A percentile compares a stretch with the other conserved stretches of the same genome.
phyloP scores from a whole-genome alignment of 108 stramenopile species.

The Aurantiochytrium sp. region DNA sequence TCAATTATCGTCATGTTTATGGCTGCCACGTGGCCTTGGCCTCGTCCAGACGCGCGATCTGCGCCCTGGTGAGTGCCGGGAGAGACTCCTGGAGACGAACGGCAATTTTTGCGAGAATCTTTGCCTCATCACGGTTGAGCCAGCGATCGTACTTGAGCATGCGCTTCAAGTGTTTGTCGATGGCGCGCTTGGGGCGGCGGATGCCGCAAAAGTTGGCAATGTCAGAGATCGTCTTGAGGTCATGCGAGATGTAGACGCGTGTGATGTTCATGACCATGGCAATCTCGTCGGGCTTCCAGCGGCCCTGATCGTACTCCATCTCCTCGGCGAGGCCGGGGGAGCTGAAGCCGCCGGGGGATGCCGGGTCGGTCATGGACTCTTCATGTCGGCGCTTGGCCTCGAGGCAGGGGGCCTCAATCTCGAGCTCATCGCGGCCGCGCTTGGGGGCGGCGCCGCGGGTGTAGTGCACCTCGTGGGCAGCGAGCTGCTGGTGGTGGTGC shows the following conservation, averaged over 20 bases:
- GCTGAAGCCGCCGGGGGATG: not conserved
- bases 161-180: not conserved
- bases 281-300: constrained; percentile 17
- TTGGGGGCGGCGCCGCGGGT: too few relatives aligned
- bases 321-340: not conserved
- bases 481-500: not conserved
- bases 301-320: constrained; percentile 3
- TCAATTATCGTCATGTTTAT: not conserved
- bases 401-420: not conserved
- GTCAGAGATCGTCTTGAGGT: constrained; percentile 9
- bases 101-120: not conserved
- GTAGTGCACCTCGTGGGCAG: too few relatives aligned
- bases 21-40: not conserved
- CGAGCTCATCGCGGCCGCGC: too few relatives aligned
- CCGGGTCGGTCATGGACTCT: not conserved
- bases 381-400: not conserved
- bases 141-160: constrained; percentile 15
- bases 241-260: not conserved
- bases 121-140: not conserved
- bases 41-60: not conserved
- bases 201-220: not conserved
- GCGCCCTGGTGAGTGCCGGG: not conserved
- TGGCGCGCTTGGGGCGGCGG: not conserved
- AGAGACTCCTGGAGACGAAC: not conserved
- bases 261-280: constrained; percentile 4